A percentile compares a stretch with the other conserved stretches of the same genome.
Conservation (phyloP, 805 yeast species). For the Wickerhamiella musiphila region DNA sequence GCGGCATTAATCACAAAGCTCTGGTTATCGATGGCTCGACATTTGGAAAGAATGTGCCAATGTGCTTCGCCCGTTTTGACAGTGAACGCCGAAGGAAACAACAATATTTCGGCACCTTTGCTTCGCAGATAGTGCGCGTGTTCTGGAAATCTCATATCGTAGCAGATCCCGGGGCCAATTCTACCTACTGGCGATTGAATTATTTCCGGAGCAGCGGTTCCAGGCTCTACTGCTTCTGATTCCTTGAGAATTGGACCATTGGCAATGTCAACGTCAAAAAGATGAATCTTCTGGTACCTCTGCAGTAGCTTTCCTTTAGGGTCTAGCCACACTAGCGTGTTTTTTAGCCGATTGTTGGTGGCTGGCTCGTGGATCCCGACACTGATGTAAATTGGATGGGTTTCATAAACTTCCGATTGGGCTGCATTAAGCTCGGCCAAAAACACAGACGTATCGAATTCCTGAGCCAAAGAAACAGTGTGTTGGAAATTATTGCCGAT, state of each 20-base stretch:
- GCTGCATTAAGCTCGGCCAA: slow-evolving; percentile 26
- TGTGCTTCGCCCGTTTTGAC: slow-evolving; percentile 82
- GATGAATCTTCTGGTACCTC: slow-evolving; percentile 68
- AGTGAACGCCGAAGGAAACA: slow-evolving; percentile 89
- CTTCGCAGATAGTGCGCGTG: slow-evolving; percentile 40
- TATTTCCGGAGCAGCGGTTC: slow-evolving; percentile 35
- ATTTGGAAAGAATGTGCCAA: slow-evolving; percentile 64
- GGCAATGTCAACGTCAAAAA: slow-evolving; percentile 70
- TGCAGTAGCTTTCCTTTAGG: slow-evolving; percentile 46
- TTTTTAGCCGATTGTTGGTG: slow-evolving; percentile 30
- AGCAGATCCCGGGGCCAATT: slow-evolving; percentile 48
- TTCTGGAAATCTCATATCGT: slow-evolving; percentile 88
- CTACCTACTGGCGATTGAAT: slow-evolving; percentile 35
- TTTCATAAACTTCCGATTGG: slow-evolving; percentile 1
- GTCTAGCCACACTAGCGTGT: slow-evolving; percentile 57
- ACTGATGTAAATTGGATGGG: slow-evolving; percentile 37
- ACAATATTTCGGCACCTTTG: slow-evolving; percentile 56
- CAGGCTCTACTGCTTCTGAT: slow-evolving; percentile 69
- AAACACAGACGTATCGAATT: slow-evolving; percentile 28
- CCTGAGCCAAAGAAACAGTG: slow-evolving; percentile 39
- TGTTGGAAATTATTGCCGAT: slow-evolving; percentile 54
- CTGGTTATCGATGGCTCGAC: slow-evolving; percentile 82
- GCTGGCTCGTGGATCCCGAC: slow-evolving; percentile 85
- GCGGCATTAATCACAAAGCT: slow-evolving; percentile 79
- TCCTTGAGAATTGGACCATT: slow-evolving; percentile 72